Evolutionary conservation across 2,329 filamentous ascomycete genomes (phyloP), one percentile per base, ranked within the genome.

Genomic region (Apiospora sp.): DNA sequence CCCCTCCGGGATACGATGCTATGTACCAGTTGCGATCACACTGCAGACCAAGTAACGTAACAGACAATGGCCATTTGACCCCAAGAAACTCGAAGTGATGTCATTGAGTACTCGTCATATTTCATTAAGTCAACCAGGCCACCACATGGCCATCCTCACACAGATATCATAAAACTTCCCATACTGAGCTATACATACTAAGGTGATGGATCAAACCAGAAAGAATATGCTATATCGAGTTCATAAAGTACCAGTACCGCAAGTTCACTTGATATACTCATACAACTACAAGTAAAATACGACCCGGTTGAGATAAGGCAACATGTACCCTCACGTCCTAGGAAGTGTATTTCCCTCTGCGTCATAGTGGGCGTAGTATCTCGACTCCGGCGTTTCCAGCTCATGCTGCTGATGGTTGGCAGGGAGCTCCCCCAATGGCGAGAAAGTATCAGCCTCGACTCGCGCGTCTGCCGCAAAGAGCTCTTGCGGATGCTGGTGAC

Each of bases 351-450:
- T 46, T 19, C 69, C 54, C 10, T 71, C 16, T 22, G 41, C 46
- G 68, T 70, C 68, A 30, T 61, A 44, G 43, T 37, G 68, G 4
- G 27, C 19, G 22, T 72, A 68, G 64, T 69, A 61, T 19, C 34
- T 44, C 37, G 64, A 68, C 67, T 72, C 71, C 6, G 64, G 64
- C 27, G 71, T 72, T n/a, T 64, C 51, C 48, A 72, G 44, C 64
- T 72, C 71, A 5, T 48, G 27, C 14, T 67, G 67, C 13, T 44
- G 27, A 4, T 41, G 19, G 16, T 34, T 19, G n/a, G 24, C 24
- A 10, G 67, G 67, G 7, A 72, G 43, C 24, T 72, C 71, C 41
- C 43, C 14, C 16, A 67, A 27, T 2, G 24, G n/a, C 37, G 71
- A 44, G 8, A 27, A 37, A 6, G 27, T 44, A 8, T 64, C 43